phyloP scores from a whole-genome alignment of 2,329 filamentous ascomycete species.

The Karstenula rhodostoma region DNA sequence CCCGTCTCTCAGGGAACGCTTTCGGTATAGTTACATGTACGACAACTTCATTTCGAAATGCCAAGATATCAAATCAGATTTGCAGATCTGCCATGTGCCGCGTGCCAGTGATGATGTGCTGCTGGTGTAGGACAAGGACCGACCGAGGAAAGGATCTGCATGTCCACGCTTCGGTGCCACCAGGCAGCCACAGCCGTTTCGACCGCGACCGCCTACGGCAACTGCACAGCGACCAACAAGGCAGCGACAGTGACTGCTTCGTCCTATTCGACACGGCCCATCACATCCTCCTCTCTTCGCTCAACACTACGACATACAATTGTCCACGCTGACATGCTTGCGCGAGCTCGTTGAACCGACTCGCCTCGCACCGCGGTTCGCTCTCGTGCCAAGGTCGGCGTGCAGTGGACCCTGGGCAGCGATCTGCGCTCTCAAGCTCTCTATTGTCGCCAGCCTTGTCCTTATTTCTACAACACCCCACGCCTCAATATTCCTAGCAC shows the following conservation, averaged over 20 bases:
- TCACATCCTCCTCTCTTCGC: background rate
- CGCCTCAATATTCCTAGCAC: conserved; percentile 29
- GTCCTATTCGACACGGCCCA: background rate
- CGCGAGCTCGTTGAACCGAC: background rate
- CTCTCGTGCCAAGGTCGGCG: conserved; percentile 1
- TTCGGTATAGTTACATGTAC: conserved; percentile 12
- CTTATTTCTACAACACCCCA: conserved; percentile 26
- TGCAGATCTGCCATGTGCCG: background rate
- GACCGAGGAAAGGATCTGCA: conserved; percentile 12
- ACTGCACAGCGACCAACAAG: background rate
- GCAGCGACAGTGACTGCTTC: background rate
- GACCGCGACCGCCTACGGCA: background rate
- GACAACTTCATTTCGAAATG: conserved; percentile 2
- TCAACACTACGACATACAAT: background rate
- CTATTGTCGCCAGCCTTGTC: conserved; percentile 20
- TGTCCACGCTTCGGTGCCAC: background rate
- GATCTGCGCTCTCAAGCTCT: conserved; percentile 24
- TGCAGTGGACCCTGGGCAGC: conserved; percentile 7
- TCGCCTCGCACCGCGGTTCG: background rate
- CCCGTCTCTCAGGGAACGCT: conserved; percentile 8
- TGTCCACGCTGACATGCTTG: background rate
- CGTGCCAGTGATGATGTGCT: conserved; percentile 11
- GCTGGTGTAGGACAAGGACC: conserved; percentile 9
- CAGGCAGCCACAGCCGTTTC: conserved; percentile 10
- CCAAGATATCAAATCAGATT: conserved; percentile 1